Conservation (phyloP, 768 basidiomycete genomes). For the Leccinum subtestaceum region DNA sequence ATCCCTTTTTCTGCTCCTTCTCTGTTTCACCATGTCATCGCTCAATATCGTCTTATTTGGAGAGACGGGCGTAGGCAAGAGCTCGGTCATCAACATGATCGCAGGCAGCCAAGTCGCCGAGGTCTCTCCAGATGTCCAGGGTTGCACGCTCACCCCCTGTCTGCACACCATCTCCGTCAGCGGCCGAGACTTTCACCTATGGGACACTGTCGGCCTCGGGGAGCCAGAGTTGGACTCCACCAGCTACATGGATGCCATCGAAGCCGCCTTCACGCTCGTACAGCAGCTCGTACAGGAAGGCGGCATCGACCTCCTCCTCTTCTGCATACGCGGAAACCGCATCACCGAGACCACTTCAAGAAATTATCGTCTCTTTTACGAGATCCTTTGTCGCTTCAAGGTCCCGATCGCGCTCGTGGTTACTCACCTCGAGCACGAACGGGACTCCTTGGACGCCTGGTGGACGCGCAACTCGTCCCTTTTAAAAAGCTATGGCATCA, state of each 20-base stretch:
- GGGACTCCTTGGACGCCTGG: conserved; percentile 30
- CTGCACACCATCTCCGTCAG: conserved; percentile 23
- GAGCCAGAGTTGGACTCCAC: conserved; percentile 20
- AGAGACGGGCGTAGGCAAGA: conserved; percentile 37
- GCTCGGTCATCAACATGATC: conserved; percentile 30
- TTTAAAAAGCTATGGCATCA: conserved; percentile 23
- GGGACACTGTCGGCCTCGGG: conserved; percentile 34
- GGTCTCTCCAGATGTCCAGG: conserved; percentile 23
- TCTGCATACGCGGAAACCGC: too few species aligned
- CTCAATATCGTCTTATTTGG: conserved; percentile 43
- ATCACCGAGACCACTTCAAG: too few species aligned
- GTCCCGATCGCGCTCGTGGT: too few species aligned
- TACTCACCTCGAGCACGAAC: conserved; percentile 35
- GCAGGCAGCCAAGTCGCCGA: conserved; percentile 20
- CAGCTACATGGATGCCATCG: conserved; percentile 26
- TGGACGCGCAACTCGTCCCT: conserved; percentile 26
- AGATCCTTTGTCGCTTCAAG: too few species aligned
- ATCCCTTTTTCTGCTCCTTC: background rate
- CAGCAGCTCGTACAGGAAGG: conserved; percentile 25
- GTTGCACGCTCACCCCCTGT: conserved; percentile 32
- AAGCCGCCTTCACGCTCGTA: conserved; percentile 31
- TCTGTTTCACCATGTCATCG: conserved; percentile 2
- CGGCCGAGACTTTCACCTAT: conserved; percentile 17
- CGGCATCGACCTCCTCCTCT: conserved; percentile 37
- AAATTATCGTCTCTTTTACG: too few species aligned